phyloP scores from a whole-genome alignment of 2,329 filamentous ascomycete genomes.

The Zasmidium cellare region DNA sequence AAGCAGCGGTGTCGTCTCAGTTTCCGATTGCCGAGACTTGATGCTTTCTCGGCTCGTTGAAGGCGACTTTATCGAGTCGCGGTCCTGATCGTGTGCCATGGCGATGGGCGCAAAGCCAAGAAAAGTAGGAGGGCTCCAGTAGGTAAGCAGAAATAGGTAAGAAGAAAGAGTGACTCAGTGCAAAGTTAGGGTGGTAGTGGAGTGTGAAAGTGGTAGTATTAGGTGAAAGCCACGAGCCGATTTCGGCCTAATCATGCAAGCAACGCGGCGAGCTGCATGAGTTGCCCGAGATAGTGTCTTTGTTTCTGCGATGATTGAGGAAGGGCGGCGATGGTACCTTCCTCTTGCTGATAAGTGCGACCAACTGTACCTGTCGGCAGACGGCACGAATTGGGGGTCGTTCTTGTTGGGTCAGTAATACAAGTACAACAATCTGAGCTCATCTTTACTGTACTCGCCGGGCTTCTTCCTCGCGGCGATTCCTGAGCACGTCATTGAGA shows the following conservation, averaged over 20 bases:
- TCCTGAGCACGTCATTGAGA: neutral
- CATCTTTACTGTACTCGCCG: too few species aligned
- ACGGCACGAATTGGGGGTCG: neutral
- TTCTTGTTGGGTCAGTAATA: neutral
- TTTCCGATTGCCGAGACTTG: neutral
- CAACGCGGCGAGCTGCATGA: neutral
- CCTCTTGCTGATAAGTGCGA: neutral
- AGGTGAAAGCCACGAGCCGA: neutral
- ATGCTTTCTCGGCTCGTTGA: constrained; percentile 2
- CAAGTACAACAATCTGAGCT: too few species aligned
- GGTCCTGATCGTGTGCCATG: constrained; percentile 4
- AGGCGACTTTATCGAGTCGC: constrained; percentile 3
- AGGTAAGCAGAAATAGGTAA: neutral
- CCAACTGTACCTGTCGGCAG: neutral
- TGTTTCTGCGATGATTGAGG: neutral
- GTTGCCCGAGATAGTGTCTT: constrained; percentile 16
- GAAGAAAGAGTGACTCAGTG: neutral
- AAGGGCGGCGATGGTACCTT: neutral
- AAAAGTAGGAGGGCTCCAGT: too few species aligned
- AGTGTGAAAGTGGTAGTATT: neutral
- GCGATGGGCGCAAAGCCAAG: neutral
- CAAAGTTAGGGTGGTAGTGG: neutral
- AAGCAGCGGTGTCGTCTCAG: constrained; percentile 10
- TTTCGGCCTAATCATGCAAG: neutral
- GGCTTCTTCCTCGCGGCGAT: too few species aligned